Evolutionary conservation across 768 basidiomycete species (phyloP), one percentile per base, ranked within the genome.

Genomic region (Kwoniella mangroviensis): DNA sequence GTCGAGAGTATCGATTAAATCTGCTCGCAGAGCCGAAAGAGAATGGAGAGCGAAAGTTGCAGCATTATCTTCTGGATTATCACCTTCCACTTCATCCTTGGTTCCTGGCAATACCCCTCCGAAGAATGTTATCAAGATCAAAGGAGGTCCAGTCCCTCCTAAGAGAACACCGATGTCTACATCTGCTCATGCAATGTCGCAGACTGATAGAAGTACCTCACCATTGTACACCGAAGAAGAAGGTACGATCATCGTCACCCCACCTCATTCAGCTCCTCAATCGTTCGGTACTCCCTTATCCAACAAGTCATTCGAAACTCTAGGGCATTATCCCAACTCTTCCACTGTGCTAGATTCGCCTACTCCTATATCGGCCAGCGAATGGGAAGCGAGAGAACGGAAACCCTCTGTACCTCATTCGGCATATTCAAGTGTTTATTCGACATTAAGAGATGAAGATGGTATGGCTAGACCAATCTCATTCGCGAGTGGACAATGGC

Each of bases 21-120:
- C 77, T 6, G 53, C 74, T 7, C 53, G 64, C 24, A 21, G 73
- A 9, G 74, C 77, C 5, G 77, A 78, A 34, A 60, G 71, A 24
- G 77, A 78, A 69, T 78, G 77, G 77, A 68, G 74, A 54, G 77
- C 77, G 19, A 67, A 65, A 34, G 67, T 78, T 13, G 77, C 74
- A 3, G 77, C 77, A 1, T 19, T 78, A 5, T 69, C 75, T 5
- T 61, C 60, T 26, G 66, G 66, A 1, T 60, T 51, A 17, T 17
- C 26, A 26, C 58, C 34, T 21, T 49, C 45, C 1, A 49, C 45
- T 19, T 49, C 45, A 4, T 10, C 45, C 1, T n/a, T 22, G 12
- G 13, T 21, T 12, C 7, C 53, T 13, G 19, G 19, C 28, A 55
- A 63, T 7, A 51, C 40, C 2, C 40, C 51, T 17, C 61, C 45